Evolutionary conservation across 441 rosid species (phyloP), one percentile per base, ranked within the genome.

Genomic region (Omphalea diandra): DNA sequence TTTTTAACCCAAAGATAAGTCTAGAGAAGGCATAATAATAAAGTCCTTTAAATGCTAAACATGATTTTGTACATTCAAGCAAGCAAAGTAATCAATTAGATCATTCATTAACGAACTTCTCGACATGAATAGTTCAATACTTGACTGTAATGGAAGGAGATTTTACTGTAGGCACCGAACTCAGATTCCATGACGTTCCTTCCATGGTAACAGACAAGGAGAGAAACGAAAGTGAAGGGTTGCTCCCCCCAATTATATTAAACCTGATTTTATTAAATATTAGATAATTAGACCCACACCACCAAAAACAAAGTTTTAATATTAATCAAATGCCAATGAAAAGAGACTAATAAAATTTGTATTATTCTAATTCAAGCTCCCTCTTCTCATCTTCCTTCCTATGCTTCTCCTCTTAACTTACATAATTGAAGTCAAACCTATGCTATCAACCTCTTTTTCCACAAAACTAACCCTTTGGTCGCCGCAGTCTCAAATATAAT

Each of bases 381-480:
- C 15, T 71, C 79, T 22, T 78, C 49, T 67, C 82, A 74, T 66
- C 81, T 72, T 77, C 78, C 62, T 69, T 47, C 72, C 70, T 55
- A 43, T 68, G 71, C 57, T 64, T 77, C 75, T 44, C 27, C 78
- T 76, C 68, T n/a, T 60, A 65, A 58, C 78, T 72, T 67, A 72
- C 60, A 68, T 67, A 49, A 69, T 69, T 81, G 76, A 82, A 85
- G 90, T 88, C 90, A 88, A 88, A 80, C 84, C 77, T 70, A 62
- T 63, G 60, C 59, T 52, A 38, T 62, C 79, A 53, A 58, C 32
- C 77, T 46, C 62, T 61, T 68, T 64, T 74, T 58, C 84, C 43
- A 70, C 80, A 67, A 62, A n/a, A n/a, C n/a, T n/a, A n/a, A 49
- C 35, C 62, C 69, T 54, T 75, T 72, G 71, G 74, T 31, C 24